A percentile compares a stretch with the other conserved stretches of the same genome.
These are phyloP conservation scores for Serpula lacrymans DNA, from an alignment of 768 basidiomycete genomes.

Conservation along the genomic window DNA sequence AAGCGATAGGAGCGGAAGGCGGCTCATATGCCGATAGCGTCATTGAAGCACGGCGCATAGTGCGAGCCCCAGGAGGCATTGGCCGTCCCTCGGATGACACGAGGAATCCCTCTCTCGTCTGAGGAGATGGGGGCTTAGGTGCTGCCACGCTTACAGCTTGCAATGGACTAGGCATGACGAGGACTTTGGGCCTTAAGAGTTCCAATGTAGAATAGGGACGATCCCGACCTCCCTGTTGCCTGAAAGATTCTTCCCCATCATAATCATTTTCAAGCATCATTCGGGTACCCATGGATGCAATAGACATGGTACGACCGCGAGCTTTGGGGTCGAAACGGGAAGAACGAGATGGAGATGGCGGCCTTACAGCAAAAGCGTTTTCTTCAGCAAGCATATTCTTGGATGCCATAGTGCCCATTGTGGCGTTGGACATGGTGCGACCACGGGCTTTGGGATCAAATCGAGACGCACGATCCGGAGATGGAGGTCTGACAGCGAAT, in stretches of 20 bases:
- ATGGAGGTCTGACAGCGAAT: constrained; percentile 33
- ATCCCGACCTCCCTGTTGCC: constrained; percentile 40
- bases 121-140: constrained; percentile 30
- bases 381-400: constrained; percentile 37
- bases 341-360: constrained; percentile 55
- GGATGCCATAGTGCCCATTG: constrained; percentile 37
- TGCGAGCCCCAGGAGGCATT: constrained; percentile 69
- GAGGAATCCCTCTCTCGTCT: constrained; percentile 57
- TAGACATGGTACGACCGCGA: constrained; percentile 60
- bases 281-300: constrained; percentile 63
- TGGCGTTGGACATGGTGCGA: constrained; percentile 44
- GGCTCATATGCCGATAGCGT: constrained; percentile 30
- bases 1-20: constrained; percentile 38
- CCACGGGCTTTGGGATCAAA: constrained; percentile 40
- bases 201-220: constrained; percentile 73
- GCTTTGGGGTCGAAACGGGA: constrained; percentile 83
- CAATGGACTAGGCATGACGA: constrained; percentile 91
- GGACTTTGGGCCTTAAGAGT: constrained; percentile 83
- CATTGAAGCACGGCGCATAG: constrained; percentile 47
- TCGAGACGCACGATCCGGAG: constrained; percentile 38
- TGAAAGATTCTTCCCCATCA: constrained; percentile 26
- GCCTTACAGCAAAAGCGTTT: constrained; percentile 68
- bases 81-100: constrained; percentile 70
- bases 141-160: constrained; percentile 43
- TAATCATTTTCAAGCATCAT: constrained; percentile 57